phyloP scores from a whole-genome alignment of 257 asterid genomes.

The Catharanthus roseus region DNA sequence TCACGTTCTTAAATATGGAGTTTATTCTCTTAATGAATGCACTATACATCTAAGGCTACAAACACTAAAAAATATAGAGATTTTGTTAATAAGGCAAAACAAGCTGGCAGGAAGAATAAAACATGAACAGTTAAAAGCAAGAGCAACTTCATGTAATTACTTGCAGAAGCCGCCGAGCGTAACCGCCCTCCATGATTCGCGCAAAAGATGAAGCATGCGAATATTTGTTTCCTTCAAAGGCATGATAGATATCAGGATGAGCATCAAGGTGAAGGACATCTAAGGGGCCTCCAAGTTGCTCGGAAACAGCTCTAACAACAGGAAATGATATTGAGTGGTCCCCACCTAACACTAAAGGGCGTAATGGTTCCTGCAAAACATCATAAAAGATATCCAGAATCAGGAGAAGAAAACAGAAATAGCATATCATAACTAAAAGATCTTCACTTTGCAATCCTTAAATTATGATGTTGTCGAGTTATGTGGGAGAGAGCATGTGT shows the following conservation, averaged over 20 bases:
- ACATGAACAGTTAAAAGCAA: background rate
- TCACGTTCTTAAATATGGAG: background rate
- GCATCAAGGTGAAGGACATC: slow-evolving; percentile 99
- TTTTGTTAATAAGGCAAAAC: background rate
- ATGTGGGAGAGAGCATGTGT: background rate
- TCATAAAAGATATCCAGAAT: background rate
- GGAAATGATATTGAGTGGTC: slow-evolving; percentile 97
- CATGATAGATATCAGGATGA: slow-evolving; percentile 91
- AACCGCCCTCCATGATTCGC: slow-evolving; percentile 98
- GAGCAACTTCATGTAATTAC: slow-evolving; percentile 26
- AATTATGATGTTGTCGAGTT: background rate
- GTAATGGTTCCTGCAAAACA: slow-evolving; percentile 56
- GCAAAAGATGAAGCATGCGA: slow-evolving; percentile 99
- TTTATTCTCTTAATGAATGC: background rate
- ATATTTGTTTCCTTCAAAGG: slow-evolving; percentile 90
- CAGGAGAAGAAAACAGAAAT: background rate
- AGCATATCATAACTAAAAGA: background rate
- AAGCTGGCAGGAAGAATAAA: background rate
- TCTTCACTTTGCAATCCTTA: background rate
- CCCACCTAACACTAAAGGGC: slow-evolving; percentile 95
- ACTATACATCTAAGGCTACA: background rate
- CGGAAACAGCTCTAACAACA: slow-evolving; percentile 93
- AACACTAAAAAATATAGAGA: background rate
- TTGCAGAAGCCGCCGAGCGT: slow-evolving; percentile 89
- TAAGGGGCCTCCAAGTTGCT: slow-evolving; percentile 95